Conservation (phyloP, 78 protist genomes). For the Dictyostelium capitatum region DNA sequence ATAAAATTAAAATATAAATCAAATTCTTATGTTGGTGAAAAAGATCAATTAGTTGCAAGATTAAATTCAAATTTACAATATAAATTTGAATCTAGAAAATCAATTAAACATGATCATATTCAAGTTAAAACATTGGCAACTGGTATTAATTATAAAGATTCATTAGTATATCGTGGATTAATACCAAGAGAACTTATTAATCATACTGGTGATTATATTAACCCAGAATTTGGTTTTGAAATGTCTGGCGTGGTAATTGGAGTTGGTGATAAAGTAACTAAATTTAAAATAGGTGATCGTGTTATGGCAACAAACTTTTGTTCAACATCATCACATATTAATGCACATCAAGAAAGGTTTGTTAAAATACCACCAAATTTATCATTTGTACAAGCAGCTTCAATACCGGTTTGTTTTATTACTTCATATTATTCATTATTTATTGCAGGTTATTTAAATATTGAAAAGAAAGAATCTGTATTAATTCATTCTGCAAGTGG, state of each 20-base stretch:
- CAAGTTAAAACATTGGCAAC: slow-evolving; percentile 22
- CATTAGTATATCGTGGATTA: slow-evolving; percentile 33
- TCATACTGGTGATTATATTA: slow-evolving; percentile 15
- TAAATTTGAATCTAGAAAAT: neutral
- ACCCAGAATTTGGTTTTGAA: slow-evolving; percentile 20
- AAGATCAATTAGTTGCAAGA: neutral
- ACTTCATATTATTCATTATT: neutral
- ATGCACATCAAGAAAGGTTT: slow-evolving; percentile 7
- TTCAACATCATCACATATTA: neutral
- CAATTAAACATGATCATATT: neutral
- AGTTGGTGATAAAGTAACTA: neutral
- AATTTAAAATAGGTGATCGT: slow-evolving; percentile 4
- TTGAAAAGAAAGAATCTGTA: neutral
- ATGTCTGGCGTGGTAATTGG: neutral
- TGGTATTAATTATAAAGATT: slow-evolving; percentile 60
- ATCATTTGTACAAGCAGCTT: neutral
- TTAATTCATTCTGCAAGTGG: slow-evolving; percentile 8
- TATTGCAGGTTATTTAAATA: slow-evolving; percentile 17
- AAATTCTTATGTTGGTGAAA: neutral
- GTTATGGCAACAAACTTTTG: neutral
- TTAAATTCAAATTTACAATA: neutral
- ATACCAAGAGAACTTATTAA: slow-evolving; percentile 5
- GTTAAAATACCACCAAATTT: neutral
- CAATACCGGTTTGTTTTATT: neutral
- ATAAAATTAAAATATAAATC: neutral